Evolutionary conservation across 345 rosid species (phyloP).

Genomic region (Salix exigua): DNA sequence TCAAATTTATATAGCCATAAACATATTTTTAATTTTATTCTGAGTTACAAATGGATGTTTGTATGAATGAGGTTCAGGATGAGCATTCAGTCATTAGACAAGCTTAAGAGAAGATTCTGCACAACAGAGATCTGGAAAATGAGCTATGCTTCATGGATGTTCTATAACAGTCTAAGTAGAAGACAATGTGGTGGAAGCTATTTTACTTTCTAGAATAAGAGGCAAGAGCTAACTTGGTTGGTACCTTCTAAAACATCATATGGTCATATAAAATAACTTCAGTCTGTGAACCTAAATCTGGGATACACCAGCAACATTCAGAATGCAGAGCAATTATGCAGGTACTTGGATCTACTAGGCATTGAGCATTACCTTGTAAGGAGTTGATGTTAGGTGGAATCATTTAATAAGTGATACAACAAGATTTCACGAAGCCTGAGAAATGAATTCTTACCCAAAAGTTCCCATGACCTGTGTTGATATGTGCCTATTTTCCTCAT

Average conservation of each 20-base stretch:
- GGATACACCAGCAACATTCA: neutral
- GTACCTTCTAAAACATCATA: neutral
- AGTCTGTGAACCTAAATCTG: neutral
- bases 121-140: neutral
- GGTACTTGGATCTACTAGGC: neutral
- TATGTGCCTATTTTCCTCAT: slow-evolving; percentile 82
- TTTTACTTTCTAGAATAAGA: neutral
- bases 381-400: neutral
- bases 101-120: neutral
- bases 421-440: neutral
- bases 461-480: slow-evolving; percentile 99
- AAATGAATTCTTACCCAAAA: slow-evolving; percentile 56
- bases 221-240: neutral
- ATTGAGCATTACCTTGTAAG: neutral
- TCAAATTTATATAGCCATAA: neutral
- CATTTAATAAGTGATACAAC: neutral
- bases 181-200: neutral
- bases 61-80: neutral
- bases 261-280: neutral
- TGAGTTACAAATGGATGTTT: neutral
- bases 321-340: neutral
- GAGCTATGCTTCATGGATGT: neutral
- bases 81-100: neutral
- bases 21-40: neutral
- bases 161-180: neutral